phyloP scores from a whole-genome alignment of 2,329 filamentous ascomycete species.

The Furcasterigmium sp. region DNA sequence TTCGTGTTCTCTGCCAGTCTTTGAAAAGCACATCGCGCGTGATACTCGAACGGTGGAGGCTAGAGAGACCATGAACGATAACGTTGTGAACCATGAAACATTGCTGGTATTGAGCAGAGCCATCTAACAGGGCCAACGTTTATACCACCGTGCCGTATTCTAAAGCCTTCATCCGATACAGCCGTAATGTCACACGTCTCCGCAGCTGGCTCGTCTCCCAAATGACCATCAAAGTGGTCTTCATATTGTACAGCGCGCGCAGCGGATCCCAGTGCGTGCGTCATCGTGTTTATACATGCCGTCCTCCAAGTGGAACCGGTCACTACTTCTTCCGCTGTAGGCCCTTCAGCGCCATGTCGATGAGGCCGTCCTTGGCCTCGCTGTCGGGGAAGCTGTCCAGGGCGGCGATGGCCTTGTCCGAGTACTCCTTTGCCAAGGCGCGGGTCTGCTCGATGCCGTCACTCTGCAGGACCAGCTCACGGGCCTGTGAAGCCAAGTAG shows the following conservation, averaged over 20 bases:
- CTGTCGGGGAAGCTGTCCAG: constrained; percentile 84
- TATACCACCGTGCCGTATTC: neutral
- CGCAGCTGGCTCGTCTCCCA: neutral
- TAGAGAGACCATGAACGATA: no score
- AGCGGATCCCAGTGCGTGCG: constrained; percentile 8
- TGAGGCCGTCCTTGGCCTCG: constrained; percentile 84
- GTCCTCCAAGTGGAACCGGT: neutral
- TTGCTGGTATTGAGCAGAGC: neutral
- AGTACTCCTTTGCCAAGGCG: constrained; percentile 84
- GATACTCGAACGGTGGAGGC: no score
- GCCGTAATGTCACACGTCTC: no score
- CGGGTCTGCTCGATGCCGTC: constrained; percentile 90
- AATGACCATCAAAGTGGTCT: neutral
- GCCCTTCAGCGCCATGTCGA: constrained; percentile 93
- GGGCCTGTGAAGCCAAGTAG: constrained; percentile 54
- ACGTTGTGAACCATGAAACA: neutral
- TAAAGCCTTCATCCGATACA: neutral
- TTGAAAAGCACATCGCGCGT: no score
- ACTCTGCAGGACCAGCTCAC: constrained; percentile 75
- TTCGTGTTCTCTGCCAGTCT: no score
- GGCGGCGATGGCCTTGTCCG: constrained; percentile 80
- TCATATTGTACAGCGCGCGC: constrained; percentile 10
- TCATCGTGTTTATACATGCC: constrained; percentile 4
- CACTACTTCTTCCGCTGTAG: constrained; percentile 80
- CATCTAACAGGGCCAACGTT: neutral